These are phyloP conservation scores for Epithele typhae DNA, from an alignment of 768 basidiomycete species.

Conservation along the genomic window DNA sequence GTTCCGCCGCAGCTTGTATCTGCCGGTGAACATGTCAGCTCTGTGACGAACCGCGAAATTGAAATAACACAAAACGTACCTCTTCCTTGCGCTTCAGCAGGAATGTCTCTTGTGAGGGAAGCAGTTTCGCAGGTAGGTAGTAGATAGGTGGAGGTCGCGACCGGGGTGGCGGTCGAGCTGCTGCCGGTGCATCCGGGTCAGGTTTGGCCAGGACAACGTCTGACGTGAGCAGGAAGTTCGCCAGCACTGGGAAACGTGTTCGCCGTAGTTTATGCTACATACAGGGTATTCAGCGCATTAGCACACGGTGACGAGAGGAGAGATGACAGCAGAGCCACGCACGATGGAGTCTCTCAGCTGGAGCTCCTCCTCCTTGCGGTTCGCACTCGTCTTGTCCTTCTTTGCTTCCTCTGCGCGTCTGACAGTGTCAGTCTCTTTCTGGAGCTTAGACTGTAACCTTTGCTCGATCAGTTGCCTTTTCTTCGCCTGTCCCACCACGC, in stretches of 20 bases:
- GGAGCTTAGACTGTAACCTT: conserved; percentile 79
- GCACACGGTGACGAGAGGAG: background rate
- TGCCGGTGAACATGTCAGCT: no score
- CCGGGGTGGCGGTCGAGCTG: conserved; percentile 38
- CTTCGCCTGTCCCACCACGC: conserved; percentile 52
- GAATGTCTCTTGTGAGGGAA: conserved; percentile 67
- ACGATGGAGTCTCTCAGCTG: conserved; percentile 81
- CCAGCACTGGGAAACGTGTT: conserved; percentile 63
- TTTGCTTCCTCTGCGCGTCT: conserved; percentile 82
- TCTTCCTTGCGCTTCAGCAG: conserved; percentile 57
- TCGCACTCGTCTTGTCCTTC: conserved; percentile 73
- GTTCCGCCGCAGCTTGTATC: conserved; percentile 59
- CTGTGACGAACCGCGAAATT: background rate
- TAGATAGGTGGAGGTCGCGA: conserved; percentile 74
- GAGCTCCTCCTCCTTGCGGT: conserved; percentile 77
- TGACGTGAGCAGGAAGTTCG: conserved; percentile 73
- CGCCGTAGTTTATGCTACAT: conserved; percentile 68
- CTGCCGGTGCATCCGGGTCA: conserved; percentile 26
- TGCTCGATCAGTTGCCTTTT: conserved; percentile 81
- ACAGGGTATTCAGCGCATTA: background rate
- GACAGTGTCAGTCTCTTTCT: conserved; percentile 83
- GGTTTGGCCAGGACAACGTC: conserved; percentile 50
- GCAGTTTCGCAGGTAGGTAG: conserved; percentile 69
- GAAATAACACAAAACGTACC: conserved; percentile 33
- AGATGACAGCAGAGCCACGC: conserved; percentile 27